These are phyloP conservation scores for Paramarasmius palmivorus DNA, from an alignment of 1,284 basidiomycete genomes.

Conservation along the genomic window DNA sequence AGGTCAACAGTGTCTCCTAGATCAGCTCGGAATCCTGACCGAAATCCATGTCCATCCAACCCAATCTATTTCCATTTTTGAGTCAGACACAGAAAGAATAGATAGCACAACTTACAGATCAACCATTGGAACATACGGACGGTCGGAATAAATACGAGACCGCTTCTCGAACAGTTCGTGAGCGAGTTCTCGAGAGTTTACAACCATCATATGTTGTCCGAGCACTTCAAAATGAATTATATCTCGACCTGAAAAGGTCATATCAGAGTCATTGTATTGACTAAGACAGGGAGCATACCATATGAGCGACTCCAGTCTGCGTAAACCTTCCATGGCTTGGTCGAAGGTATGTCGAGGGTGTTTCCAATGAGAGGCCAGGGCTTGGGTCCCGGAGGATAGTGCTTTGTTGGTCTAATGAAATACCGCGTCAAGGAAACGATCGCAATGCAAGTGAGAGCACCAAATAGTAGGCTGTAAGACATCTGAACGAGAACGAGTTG, in stretches of 20 bases:
- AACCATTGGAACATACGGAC: conserved; percentile 33
- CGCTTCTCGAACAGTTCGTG: conserved; percentile 42
- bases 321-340: not conserved
- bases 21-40: not conserved
- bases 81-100: not conserved
- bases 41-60: not conserved
- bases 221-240: conserved; percentile 28
- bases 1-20: no score
- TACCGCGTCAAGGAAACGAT: no score
- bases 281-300: not conserved
- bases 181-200: conserved; percentile 36
- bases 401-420: no score
- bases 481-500: no score
- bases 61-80: not conserved
- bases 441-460: no score
- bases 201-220: conserved; percentile 36
- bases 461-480: no score
- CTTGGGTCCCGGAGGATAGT: conserved; percentile 1
- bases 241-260: conserved; percentile 21
- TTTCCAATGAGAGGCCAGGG: not conserved
- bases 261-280: no score
- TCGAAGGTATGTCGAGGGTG: not conserved
- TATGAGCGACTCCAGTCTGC: not conserved
- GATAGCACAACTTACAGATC: conserved; percentile 27
- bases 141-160: conserved; percentile 36